Evolutionary conservation across 2,329 filamentous ascomycete genomes (phyloP).

Genomic region (Colletotrichum liaoningense): DNA sequence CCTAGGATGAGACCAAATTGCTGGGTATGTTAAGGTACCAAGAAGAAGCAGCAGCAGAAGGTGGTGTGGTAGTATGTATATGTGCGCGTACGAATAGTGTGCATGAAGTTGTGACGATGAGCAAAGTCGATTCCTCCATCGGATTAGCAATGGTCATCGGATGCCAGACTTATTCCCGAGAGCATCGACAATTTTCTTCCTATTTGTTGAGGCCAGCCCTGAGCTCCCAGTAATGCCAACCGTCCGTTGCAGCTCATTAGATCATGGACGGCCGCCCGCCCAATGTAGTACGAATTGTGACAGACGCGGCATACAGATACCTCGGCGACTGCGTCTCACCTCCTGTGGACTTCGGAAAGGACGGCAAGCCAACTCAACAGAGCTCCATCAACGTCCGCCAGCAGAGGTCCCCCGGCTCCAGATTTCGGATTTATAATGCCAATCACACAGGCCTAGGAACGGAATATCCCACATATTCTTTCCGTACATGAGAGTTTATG

Average conservation of each 20-base stretch:
- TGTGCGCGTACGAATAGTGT: background rate
- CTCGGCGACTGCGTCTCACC: constrained; percentile 11
- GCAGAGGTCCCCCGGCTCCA: constrained; percentile 5
- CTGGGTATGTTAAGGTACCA: background rate
- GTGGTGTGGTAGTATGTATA: background rate
- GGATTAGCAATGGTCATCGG: constrained; percentile 21
- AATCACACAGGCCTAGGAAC: background rate
- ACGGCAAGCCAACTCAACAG: constrained; percentile 4
- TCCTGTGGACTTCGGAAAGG: constrained; percentile 2
- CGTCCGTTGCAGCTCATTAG: background rate
- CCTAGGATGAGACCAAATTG: constrained; percentile 21
- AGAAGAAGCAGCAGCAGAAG: background rate
- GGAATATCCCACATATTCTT: background rate
- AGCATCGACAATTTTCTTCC: background rate
- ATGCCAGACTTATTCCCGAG: background rate
- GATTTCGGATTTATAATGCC: constrained; percentile 3
- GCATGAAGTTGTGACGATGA: constrained; percentile 15
- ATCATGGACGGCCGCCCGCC: background rate
- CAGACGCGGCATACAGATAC: constrained; percentile 9
- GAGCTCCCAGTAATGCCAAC: background rate
- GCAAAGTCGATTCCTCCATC: constrained; percentile 14
- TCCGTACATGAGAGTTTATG: background rate
- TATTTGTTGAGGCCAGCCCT: background rate
- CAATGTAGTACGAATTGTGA: constrained; percentile 2
- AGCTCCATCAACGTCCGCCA: background rate